Evolutionary conservation across 139 green algal genomes (phyloP), one percentile per base, ranked within the genome.

Genomic region (Chlorella sorokiniana): DNA sequence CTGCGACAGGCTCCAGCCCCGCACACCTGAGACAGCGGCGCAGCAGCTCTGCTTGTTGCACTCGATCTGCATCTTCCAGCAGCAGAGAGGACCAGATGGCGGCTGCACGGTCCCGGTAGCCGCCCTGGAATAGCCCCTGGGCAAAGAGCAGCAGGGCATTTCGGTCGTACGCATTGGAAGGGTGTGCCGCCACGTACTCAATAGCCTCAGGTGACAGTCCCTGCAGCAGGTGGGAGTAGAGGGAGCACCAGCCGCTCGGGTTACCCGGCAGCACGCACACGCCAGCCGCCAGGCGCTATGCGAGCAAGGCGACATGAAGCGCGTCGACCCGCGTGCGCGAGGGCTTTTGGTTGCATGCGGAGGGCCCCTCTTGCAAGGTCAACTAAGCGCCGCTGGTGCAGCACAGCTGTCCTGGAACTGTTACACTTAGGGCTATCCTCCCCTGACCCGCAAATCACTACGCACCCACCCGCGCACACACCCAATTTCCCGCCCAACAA

Each of bases 21-120:
- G 83, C 90, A 56, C 81, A 93, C 27, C 38, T 83, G n/a, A 93
- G 69, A 61, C 87, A 90, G 10, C 86, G 79, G 40, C 83, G 81
- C 69, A 92, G 69, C 64, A 88, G 83, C 69, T 92, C 86, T 29
- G 84, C 85, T 82, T 93, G 89, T 79, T 88, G 78, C 52, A 40
- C 62, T 4, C 41, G 68, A 45, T 86, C 81, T 0, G 81, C 69
- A 20, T 61, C 88, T 23, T 81, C 54, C 31, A 86, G 71, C 63
- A 92, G 82, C 40, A 92, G 82, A 35, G 79, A 61, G 42, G 76
- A 82, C 63, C 88, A 92, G 38, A 92, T 76, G 54, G 81, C 52
- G 20, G 86, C 84, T 0, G 88, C 88, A 10, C 33, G 33, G 69
- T 78, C 69, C 0, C 51, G 78, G 65, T 38, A 84, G 63, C 22